Evolutionary conservation across 371 early-diverging fungal species (phyloP).

Genomic region (Rhizopus arrhizus): DNA sequence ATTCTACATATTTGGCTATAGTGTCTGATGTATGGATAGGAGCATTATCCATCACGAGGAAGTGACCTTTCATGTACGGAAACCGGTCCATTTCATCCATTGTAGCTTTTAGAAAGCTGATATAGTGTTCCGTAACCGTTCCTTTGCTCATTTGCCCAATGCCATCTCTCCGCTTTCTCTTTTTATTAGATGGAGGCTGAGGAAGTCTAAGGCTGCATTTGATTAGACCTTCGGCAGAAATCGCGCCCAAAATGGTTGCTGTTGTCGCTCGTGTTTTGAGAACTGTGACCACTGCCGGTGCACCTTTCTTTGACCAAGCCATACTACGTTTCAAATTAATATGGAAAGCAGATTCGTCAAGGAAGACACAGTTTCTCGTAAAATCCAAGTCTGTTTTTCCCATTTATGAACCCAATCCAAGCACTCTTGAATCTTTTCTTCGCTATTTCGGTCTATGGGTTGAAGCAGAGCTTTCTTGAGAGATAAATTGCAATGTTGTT

Average conservation of each 20-base stretch:
- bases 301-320: slow-evolving; percentile 2
- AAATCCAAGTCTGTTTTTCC: slow-evolving; percentile 7
- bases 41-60: slow-evolving; percentile 24
- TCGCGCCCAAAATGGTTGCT: slow-evolving; percentile 9
- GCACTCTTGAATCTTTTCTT: slow-evolving; percentile 12
- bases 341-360: slow-evolving; percentile 15
- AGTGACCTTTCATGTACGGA: slow-evolving; percentile 24
- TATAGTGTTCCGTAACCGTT: slow-evolving; percentile 17
- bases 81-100: slow-evolving; percentile 21
- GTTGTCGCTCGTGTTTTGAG: slow-evolving; percentile 8
- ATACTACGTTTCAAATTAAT: slow-evolving; percentile 14
- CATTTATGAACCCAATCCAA: slow-evolving; percentile 16
- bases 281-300: not conserved
- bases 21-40: slow-evolving; percentile 19
- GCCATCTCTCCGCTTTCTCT: slow-evolving; percentile 19
- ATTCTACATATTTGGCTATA: slow-evolving; percentile 12
- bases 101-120: slow-evolving; percentile 17
- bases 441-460: slow-evolving; percentile 7
- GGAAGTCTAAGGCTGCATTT: slow-evolving; percentile 14
- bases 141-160: slow-evolving; percentile 16
- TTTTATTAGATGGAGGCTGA: slow-evolving; percentile 18
- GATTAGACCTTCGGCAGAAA: slow-evolving; percentile 12
- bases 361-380: slow-evolving; percentile 14
- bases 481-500: slow-evolving; percentile 21
- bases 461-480: slow-evolving; percentile 7